Evolutionary conservation across 2,329 filamentous ascomycete species (phyloP).

Genomic region (Biscogniauxia mediterranea): DNA sequence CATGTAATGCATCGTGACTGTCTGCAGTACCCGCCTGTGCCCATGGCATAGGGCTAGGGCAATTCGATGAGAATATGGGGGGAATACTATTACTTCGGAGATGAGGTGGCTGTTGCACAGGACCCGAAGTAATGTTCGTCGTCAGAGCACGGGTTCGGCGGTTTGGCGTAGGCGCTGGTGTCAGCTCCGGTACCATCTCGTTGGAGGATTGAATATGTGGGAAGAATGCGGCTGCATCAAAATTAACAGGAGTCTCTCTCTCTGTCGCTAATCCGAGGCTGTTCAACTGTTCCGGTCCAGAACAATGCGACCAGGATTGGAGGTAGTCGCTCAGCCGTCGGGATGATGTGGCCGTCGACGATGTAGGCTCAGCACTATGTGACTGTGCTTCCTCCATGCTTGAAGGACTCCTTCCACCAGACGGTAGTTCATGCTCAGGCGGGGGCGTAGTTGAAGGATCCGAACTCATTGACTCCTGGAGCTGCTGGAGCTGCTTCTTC

Average conservation of each 20-base stretch:
- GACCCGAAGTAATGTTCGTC: constrained; percentile 18
- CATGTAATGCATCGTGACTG: constrained; percentile 22
- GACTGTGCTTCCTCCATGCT: constrained; percentile 22
- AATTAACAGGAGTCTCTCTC: constrained; percentile 25
- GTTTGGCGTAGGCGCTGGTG: constrained; percentile 15
- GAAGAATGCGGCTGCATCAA: constrained; percentile 25
- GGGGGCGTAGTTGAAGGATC: constrained; percentile 29
- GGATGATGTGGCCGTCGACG: constrained; percentile 19
- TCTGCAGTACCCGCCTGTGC: constrained; percentile 21
- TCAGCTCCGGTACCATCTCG: constrained; percentile 26
- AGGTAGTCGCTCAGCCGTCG: constrained; percentile 29
- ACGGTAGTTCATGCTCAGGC: constrained; percentile 28
- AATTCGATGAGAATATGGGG: constrained; percentile 25
- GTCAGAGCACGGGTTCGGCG: constrained; percentile 27
- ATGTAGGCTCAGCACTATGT: constrained; percentile 15
- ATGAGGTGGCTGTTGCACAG: constrained; percentile 23
- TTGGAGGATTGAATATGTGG: constrained; percentile 22
- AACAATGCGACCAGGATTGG: constrained; percentile 27
- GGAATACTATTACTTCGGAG: constrained; percentile 32
- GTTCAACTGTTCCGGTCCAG: constrained; percentile 23
- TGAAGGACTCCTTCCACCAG: constrained; percentile 26
- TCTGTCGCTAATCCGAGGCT: constrained; percentile 29
- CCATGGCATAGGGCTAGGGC: constrained; percentile 29
- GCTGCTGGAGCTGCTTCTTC: constrained; percentile 34
- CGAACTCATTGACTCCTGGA: constrained; percentile 29